Percentiles rank a stretch among this genome's conserved stretches.
phyloP scores from a whole-genome alignment of 129 eudicot species.

The Flaveria linearis region DNA sequence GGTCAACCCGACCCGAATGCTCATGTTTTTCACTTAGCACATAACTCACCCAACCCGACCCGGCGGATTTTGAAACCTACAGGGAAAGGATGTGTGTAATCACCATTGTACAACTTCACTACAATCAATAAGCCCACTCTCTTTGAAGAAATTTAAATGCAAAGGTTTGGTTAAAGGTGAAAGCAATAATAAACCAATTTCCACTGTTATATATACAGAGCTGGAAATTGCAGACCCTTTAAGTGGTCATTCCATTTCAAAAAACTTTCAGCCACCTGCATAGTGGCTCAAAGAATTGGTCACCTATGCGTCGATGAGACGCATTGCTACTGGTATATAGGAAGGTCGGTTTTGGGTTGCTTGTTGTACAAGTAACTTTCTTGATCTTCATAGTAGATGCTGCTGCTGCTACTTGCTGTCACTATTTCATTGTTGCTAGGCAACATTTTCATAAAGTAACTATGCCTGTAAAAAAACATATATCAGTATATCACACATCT shows the following conservation, averaged over 20 bases:
- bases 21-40: too few relatives aligned
- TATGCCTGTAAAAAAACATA: slow-evolving; percentile 60
- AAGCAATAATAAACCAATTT: slow-evolving; percentile 12
- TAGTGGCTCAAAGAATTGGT: slow-evolving; percentile 9
- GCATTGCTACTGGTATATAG: slow-evolving; percentile 48
- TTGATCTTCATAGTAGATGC: slow-evolving; percentile 33
- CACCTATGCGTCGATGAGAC: slow-evolving; percentile 17
- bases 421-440: slow-evolving; percentile 42
- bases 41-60: neutral
- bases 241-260: slow-evolving; percentile 18
- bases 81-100: neutral
- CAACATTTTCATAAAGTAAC: slow-evolving; percentile 85
- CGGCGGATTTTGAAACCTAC: neutral
- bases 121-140: slow-evolving; percentile 1
- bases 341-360: slow-evolving; percentile 65
- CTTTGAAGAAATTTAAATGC: neutral
- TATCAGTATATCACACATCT: neutral
- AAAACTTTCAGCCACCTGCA: slow-evolving; percentile 1
- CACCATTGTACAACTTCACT: neutral
- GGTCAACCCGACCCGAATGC: neutral
- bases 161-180: neutral
- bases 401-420: slow-evolving; percentile 46
- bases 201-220: slow-evolving; percentile 28
- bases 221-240: slow-evolving; percentile 22
- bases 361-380: slow-evolving; percentile 41